Evolutionary conservation across 2,329 filamentous ascomycete species (phyloP), one percentile per base, ranked within the genome.

Genomic region (Pseudopithomyces chartarum): DNA sequence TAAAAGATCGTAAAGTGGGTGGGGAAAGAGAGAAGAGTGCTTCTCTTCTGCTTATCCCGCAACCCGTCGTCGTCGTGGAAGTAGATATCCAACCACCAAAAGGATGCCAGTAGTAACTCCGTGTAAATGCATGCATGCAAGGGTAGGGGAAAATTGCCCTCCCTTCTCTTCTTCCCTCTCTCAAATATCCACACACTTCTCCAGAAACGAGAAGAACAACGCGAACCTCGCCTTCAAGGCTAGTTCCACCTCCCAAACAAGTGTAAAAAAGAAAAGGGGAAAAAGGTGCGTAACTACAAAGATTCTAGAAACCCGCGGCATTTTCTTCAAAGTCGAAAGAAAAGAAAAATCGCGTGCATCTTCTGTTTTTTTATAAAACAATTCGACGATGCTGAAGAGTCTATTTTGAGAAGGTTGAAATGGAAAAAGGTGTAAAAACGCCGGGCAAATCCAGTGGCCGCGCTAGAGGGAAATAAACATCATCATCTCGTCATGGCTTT

Each of bases 401-500:
- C 70, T 73, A 73, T 58, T 64, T 71, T 67, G 63, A 29, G 26
- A n/a, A n/a, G n/a, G n/a, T n/a, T n/a, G n/a, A n/a, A n/a, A n/a
- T n/a, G n/a, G n/a, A n/a, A n/a, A n/a, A n/a, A n/a, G n/a, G n/a
- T n/a, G n/a, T n/a, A 56, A 73, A 33, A 57, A 74, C 69, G 63
- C 68, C 64, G 53, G 61, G 19, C 56, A 47, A 50, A 58, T 50
- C 54, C 57, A 5, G 26, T 29, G 55, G 58, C 59, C 60, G 54
- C 55, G 62, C 61, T 58, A 73, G 72, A 61, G 62, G 64, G 61
- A 61, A 64, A 60, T 65, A 36, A 26, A 57, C 19, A 63, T 50
- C 34, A 57, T 76, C 73, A 67, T 76, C 64, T 72, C 66, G 63
- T 76, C 74, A 62, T 76, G 63, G 71, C 61, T 73, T 76, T 75